Conservation (phyloP, 495 filamentous ascomycete species). For the Lentithecium fluviatile region DNA sequence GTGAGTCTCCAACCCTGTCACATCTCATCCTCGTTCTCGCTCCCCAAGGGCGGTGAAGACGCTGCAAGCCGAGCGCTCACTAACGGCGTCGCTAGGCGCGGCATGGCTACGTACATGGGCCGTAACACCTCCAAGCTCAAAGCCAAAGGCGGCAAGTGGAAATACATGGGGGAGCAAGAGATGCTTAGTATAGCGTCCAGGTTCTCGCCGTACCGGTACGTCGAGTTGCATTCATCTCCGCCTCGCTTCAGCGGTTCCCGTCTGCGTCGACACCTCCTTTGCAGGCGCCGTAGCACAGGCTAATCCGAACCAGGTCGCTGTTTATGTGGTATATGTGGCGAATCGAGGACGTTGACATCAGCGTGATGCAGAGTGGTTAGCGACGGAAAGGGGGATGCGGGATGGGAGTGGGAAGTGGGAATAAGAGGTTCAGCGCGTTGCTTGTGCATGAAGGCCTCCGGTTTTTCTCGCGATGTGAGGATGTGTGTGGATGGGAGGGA, state of each 20-base stretch:
- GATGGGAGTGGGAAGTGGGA: too few relatives aligned
- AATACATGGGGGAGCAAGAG: slow-evolving; percentile 38
- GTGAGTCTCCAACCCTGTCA: slow-evolving; percentile 45
- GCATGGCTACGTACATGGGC: slow-evolving; percentile 85
- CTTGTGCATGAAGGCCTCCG: background rate
- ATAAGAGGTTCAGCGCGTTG: background rate
- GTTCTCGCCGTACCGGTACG: slow-evolving; percentile 54
- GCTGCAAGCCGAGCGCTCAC: too few relatives aligned
- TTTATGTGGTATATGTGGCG: slow-evolving; percentile 96
- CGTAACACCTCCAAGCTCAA: slow-evolving; percentile 81
- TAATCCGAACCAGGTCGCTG: slow-evolving; percentile 47
- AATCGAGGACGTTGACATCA: slow-evolving; percentile 72
- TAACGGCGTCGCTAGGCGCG: slow-evolving; percentile 52
- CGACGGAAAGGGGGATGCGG: background rate
- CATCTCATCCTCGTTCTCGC: too few relatives aligned
- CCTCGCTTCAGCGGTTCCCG: slow-evolving; percentile 7
- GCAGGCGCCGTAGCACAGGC: background rate
- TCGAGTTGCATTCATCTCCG: slow-evolving; percentile 20
- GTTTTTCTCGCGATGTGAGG: too few relatives aligned
- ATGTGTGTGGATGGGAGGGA: background rate
- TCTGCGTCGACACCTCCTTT: background rate
- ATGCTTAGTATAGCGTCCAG: background rate
- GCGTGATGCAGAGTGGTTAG: slow-evolving; percentile 54
- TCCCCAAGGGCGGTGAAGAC: too few relatives aligned
- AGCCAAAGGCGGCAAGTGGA: slow-evolving; percentile 83